A percentile compares a stretch with the other conserved stretches of the same genome.
Evolutionary conservation across 148 eudicot genomes (phyloP).

Genomic region (Amaranthus hypochondriacus): DNA sequence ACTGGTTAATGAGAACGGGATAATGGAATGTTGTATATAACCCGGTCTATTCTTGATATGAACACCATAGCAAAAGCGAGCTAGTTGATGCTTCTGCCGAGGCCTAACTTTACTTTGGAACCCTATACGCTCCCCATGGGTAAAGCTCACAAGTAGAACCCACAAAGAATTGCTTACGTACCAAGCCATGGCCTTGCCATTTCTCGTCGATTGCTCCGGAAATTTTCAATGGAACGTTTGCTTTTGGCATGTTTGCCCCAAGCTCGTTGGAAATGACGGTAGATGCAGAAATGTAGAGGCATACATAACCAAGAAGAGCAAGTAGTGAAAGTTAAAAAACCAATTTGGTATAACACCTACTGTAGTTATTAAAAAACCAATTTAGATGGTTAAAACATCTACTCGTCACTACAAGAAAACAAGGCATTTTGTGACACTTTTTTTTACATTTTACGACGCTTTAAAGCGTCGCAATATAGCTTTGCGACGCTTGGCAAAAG

Average conservation of each 20-base stretch:
- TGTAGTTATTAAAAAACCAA: too few relatives aligned
- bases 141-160: constrained; percentile 68
- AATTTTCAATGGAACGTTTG: constrained; percentile 60
- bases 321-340: constrained; percentile 63
- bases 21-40: too few relatives aligned
- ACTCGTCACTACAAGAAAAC: too few relatives aligned
- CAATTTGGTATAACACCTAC: too few relatives aligned
- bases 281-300: constrained; percentile 64
- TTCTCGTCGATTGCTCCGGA: constrained; percentile 73
- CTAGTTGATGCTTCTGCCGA: constrained; percentile 51
- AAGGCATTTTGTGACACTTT: too few relatives aligned
- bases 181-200: constrained; percentile 73
- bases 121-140: constrained; percentile 54
- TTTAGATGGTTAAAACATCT: too few relatives aligned
- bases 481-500: too few relatives aligned
- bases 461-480: too few relatives aligned
- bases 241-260: constrained; percentile 47
- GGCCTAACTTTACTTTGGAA: constrained; percentile 56
- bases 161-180: constrained; percentile 60
- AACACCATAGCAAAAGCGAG: constrained; percentile 51
- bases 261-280: constrained; percentile 75
- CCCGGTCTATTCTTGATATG: constrained; percentile 60
- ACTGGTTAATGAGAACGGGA: too few relatives aligned
- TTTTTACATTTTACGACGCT: too few relatives aligned
- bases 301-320: constrained; percentile 69